Evolutionary conservation across 768 basidiomycete species (phyloP).

Genomic region (Suillus clintonianus): DNA sequence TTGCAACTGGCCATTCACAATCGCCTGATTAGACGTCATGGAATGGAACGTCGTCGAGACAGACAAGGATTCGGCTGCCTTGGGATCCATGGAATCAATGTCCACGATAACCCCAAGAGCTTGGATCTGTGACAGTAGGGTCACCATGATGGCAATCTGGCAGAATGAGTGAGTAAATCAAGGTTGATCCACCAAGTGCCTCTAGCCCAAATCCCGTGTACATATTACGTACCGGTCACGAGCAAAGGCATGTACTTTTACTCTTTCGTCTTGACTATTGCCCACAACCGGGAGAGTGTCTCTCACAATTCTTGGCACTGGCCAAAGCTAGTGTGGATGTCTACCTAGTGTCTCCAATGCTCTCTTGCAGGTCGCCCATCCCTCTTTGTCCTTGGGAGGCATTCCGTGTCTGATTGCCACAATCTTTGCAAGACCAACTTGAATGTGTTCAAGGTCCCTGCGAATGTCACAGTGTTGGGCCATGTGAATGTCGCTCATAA

Average conservation of each 20-base stretch:
- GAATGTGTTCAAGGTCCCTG: not conserved
- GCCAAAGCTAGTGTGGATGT: not conserved
- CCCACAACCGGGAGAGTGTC: not conserved
- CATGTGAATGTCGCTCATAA: slow-evolving; percentile 86
- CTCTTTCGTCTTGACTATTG: not conserved
- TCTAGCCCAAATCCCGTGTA: not conserved
- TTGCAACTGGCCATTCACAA: slow-evolving; percentile 38
- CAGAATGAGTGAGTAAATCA: not conserved
- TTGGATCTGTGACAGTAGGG: slow-evolving; percentile 42
- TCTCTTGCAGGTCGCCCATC: not conserved
- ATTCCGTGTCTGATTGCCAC: slow-evolving; percentile 56
- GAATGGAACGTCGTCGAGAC: slow-evolving; percentile 35
- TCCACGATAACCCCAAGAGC: slow-evolving; percentile 37
- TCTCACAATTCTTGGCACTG: not conserved
- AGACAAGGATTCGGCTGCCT: slow-evolving; percentile 37
- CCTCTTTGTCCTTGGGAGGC: not conserved
- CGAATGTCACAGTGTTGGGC: slow-evolving; percentile 87
- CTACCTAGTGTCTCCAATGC: not conserved
- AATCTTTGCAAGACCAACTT: slow-evolving; percentile 64
- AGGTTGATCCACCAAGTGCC: not conserved
- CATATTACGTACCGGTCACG: not conserved
- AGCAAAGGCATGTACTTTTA: not conserved
- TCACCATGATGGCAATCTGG: slow-evolving; percentile 11
- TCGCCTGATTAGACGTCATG: slow-evolving; percentile 55
- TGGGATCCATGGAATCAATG: slow-evolving; percentile 52